phyloP scores from a whole-genome alignment of 306 rosid species.

The Herpetospermum pedunculosum region DNA sequence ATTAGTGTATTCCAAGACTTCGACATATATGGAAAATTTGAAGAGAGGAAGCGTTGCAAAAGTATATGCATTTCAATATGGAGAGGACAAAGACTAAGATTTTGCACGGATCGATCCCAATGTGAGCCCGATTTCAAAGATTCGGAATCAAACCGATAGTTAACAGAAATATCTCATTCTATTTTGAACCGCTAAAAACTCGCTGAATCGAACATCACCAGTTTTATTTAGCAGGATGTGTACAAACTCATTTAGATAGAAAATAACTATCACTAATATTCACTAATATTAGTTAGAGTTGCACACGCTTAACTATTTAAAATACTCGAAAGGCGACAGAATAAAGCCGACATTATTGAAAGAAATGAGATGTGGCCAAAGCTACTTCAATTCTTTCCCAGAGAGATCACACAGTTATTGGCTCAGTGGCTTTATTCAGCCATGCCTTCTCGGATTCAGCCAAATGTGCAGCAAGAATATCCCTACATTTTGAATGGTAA shows the following conservation, averaged over 20 bases:
- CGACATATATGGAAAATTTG: too few species aligned
- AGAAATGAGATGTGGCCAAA: background rate
- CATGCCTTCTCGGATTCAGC: slow-evolving; percentile 64
- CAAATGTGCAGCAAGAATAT: slow-evolving; percentile 55
- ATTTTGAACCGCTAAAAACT: too few species aligned
- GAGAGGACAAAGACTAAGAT: background rate
- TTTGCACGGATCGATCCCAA: too few species aligned
- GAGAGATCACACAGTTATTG: slow-evolving; percentile 33
- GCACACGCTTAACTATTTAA: background rate
- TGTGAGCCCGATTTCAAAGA: too few species aligned
- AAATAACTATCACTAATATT: background rate
- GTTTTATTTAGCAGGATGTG: too few species aligned
- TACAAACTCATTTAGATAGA: too few species aligned
- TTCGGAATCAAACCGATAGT: too few species aligned
- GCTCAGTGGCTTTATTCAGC: slow-evolving; percentile 84
- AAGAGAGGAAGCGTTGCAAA: background rate
- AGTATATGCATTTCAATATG: background rate
- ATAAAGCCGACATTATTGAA: background rate
- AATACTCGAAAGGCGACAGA: background rate
- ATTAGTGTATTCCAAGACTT: too few species aligned
- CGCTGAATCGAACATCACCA: too few species aligned
- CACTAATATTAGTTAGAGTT: background rate
- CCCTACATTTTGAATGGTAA: slow-evolving; percentile 67
- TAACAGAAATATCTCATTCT: too few species aligned
- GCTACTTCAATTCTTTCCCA: background rate